Conservation (phyloP, 495 filamentous ascomycete genomes). For the Daldinia vernicosa region DNA sequence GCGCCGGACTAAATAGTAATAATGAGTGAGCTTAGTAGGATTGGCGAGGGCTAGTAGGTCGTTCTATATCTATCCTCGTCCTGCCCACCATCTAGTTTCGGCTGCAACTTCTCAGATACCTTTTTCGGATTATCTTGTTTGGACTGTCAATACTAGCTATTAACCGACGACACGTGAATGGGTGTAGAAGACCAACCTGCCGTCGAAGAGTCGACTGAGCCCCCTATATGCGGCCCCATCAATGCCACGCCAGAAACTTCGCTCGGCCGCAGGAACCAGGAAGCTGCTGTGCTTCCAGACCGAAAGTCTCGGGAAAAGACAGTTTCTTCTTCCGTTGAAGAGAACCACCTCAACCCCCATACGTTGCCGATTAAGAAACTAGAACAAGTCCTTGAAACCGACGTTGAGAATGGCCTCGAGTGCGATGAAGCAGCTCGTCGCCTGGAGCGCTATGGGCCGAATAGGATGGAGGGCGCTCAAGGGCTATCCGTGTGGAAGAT, state of each 20-base stretch:
- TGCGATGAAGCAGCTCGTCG: constrained; percentile 53
- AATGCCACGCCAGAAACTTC: constrained; percentile 42
- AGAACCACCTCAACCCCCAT: constrained; percentile 37
- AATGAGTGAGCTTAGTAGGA: constrained; percentile 28
- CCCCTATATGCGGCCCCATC: constrained; percentile 59
- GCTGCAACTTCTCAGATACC: constrained; percentile 12
- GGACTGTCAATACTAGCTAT: constrained; percentile 16
- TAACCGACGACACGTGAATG: constrained; percentile 51
- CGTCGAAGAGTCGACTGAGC: constrained; percentile 61
- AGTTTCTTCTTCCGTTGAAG: constrained; percentile 7
- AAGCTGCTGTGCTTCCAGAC: constrained; percentile 8
- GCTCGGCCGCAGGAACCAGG: constrained; percentile 30
- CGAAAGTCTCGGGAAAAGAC: constrained; percentile 7
- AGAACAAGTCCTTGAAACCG: constrained; percentile 38
- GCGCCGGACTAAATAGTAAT: constrained; percentile 24
- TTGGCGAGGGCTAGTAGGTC: constrained; percentile 26
- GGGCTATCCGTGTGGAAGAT: constrained; percentile 64
- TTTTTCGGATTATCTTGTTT: constrained; percentile 16
- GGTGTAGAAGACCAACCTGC: constrained; percentile 57
- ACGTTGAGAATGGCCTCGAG: constrained; percentile 53
- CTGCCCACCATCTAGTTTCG: constrained; percentile 25
- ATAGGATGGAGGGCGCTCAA: constrained; percentile 61
- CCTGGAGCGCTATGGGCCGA: constrained; percentile 58
- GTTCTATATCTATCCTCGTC: constrained; percentile 38
- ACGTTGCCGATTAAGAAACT: constrained; percentile 35